These are phyloP conservation scores for Debaryomyces castellii DNA, from an alignment of 805 yeast genomes.

Conservation along the genomic window DNA sequence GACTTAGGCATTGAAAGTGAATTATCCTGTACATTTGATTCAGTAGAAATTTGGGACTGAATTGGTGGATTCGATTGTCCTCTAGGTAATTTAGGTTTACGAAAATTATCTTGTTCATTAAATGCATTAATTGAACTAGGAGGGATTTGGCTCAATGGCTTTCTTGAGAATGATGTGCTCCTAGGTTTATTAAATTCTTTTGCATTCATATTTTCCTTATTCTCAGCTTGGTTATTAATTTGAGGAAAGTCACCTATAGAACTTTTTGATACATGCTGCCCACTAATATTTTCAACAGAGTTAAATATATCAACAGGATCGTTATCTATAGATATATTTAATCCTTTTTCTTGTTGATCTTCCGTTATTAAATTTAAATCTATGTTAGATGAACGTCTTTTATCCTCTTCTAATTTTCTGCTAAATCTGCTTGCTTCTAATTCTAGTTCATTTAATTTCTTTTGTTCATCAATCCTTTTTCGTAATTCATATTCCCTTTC, in stretches of 20 bases:
- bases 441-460: constrained; percentile 14
- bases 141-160: constrained; percentile 20
- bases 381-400: background rate
- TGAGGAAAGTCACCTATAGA: too few species aligned
- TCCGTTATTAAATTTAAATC: background rate
- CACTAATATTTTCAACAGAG: background rate
- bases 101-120: constrained; percentile 21
- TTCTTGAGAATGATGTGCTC: constrained; percentile 7
- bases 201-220: constrained; percentile 2
- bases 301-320: background rate
- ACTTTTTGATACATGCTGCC: background rate
- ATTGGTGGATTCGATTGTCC: background rate
- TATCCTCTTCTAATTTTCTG: constrained; percentile 6
- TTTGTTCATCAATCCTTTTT: constrained; percentile 26
- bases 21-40: background rate
- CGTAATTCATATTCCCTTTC: constrained; percentile 23
- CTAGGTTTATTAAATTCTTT: background rate
- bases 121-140: constrained; percentile 11
- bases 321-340: background rate
- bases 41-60: background rate
- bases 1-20: constrained; percentile 1
- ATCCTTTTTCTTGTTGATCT: background rate
- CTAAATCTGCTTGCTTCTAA: constrained; percentile 7
- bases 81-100: constrained; percentile 33
- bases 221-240: background rate